Percentiles rank a stretch among this genome's conserved stretches.
phyloP scores from a whole-genome alignment of 169 alveolate genomes.

The Eimeria maxima region DNA sequence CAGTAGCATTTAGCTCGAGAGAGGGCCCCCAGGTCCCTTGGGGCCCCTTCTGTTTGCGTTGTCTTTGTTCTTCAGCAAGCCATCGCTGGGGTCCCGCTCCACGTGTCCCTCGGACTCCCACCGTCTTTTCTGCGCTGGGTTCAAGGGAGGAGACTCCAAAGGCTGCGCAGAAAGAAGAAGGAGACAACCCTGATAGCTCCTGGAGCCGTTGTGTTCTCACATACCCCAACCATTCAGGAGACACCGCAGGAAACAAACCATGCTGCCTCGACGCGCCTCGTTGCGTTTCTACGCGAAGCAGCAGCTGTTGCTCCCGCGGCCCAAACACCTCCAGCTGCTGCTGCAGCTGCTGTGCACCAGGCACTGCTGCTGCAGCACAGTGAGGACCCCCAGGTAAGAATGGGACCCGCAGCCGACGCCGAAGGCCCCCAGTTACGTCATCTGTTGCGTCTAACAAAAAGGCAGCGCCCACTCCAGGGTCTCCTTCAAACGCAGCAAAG shows the following conservation, averaged over 20 bases:
- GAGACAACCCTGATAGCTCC: conserved; percentile 22
- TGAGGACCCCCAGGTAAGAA: neutral
- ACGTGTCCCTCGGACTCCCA: neutral
- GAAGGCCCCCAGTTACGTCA: neutral
- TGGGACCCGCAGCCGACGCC: neutral
- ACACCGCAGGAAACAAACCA: conserved; percentile 13
- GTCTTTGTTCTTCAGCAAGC: neutral
- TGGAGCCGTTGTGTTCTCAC: conserved; percentile 33
- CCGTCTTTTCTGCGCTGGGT: neutral
- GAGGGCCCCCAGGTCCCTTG: conserved; percentile 26
- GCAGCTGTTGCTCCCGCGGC: conserved; percentile 23
- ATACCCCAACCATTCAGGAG: conserved; percentile 41
- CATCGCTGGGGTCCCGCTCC: neutral
- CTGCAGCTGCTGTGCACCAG: conserved; percentile 51
- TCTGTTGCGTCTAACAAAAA: conserved; percentile 40
- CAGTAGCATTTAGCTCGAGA: neutral
- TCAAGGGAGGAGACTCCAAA: neutral
- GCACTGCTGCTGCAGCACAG: neutral
- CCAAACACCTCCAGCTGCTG: conserved; percentile 31
- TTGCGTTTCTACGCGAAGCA: conserved; percentile 13
- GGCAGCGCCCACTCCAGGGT: neutral
- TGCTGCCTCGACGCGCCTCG: neutral
- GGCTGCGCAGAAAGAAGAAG: conserved; percentile 27
- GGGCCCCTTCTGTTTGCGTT: neutral
- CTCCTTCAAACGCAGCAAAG: conserved; percentile 39